A percentile compares a stretch with the other conserved stretches of the same genome.
Evolutionary conservation across 1,139 yeast genomes (phyloP).

Genomic region (Lodderomyces parapsilosis): DNA sequence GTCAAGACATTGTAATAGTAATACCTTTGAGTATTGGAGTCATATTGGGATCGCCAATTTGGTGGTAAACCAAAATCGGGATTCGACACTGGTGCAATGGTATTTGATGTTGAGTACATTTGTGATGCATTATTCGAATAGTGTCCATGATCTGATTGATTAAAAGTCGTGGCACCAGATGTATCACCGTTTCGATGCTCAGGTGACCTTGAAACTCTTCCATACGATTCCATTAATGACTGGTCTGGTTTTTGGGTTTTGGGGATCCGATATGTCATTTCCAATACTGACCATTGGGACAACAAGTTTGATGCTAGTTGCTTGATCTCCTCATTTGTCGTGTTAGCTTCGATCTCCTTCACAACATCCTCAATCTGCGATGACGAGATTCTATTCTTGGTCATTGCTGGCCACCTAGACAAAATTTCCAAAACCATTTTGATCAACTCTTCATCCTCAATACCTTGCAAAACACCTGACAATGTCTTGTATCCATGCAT

Average conservation of each 20-base stretch:
- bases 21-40: constrained; percentile 33
- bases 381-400: constrained; percentile 77
- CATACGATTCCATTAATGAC: constrained; percentile 14
- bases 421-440: constrained; percentile 56
- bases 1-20: constrained; percentile 57
- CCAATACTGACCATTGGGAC: constrained; percentile 69
- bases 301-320: constrained; percentile 46
- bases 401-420: constrained; percentile 73
- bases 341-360: constrained; percentile 34
- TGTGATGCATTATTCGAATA: constrained; percentile 5
- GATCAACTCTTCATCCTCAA: constrained; percentile 36
- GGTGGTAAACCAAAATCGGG: constrained; percentile 31
- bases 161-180: not conserved
- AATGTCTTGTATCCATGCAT: constrained; percentile 88
- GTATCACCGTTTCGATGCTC: constrained; percentile 12
- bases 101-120: constrained; percentile 1
- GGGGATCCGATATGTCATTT: constrained; percentile 84
- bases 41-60: constrained; percentile 55
- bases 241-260: constrained; percentile 26
- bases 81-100: not conserved
- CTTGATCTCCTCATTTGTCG: constrained; percentile 32
- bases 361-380: constrained; percentile 74
- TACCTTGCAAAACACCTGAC: constrained; percentile 53
- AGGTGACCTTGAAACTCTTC: constrained; percentile 24
- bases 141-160: not conserved